These are phyloP conservation scores for Pseudopyrenochaeta lycopersici DNA, from an alignment of 2,329 filamentous ascomycete species.

Conservation along the genomic window DNA sequence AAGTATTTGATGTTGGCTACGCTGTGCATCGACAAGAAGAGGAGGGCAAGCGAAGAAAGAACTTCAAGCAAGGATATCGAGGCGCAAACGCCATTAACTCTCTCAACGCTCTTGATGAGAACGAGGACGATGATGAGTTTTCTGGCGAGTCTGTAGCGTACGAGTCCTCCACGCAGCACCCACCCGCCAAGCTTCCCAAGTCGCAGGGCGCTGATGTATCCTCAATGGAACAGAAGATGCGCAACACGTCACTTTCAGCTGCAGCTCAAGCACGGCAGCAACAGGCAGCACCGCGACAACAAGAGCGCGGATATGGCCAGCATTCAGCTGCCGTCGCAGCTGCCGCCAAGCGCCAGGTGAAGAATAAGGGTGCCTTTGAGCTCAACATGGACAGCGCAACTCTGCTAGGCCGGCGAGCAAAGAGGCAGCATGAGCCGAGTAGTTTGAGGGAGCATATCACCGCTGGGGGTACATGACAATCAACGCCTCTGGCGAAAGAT, in stretches of 20 bases:
- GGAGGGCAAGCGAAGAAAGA: slow-evolving; percentile 89
- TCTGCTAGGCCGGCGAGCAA: slow-evolving; percentile 76
- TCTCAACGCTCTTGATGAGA: slow-evolving; percentile 71
- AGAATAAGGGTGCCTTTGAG: slow-evolving; percentile 85
- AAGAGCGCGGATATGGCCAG: slow-evolving; percentile 82
- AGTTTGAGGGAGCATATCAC: slow-evolving; percentile 55
- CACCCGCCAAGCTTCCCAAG: slow-evolving; percentile 74
- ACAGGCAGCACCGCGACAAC: slow-evolving; percentile 48
- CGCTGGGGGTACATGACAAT: slow-evolving; percentile 45
- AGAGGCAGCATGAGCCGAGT: slow-evolving; percentile 56
- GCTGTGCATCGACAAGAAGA: slow-evolving; percentile 97
- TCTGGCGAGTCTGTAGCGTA: slow-evolving; percentile 68
- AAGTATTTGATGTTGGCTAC: slow-evolving; percentile 98
- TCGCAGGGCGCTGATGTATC: slow-evolving; percentile 69
- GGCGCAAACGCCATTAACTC: slow-evolving; percentile 70
- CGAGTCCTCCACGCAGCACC: slow-evolving; percentile 57
- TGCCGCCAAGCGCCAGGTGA: slow-evolving; percentile 82
- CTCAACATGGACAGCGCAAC: slow-evolving; percentile 91
- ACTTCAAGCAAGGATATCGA: slow-evolving; percentile 76
- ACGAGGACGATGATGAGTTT: slow-evolving; percentile 72
- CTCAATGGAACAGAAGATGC: slow-evolving; percentile 86
- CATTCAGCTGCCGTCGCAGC: slow-evolving; percentile 85
- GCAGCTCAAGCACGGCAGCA: slow-evolving; percentile 69
- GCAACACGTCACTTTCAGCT: slow-evolving; percentile 78
- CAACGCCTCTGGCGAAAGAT: slow-evolving; percentile 36